Evolutionary conservation across 2,329 filamentous ascomycete genomes (phyloP).

Genomic region (Coniella lustricola): DNA sequence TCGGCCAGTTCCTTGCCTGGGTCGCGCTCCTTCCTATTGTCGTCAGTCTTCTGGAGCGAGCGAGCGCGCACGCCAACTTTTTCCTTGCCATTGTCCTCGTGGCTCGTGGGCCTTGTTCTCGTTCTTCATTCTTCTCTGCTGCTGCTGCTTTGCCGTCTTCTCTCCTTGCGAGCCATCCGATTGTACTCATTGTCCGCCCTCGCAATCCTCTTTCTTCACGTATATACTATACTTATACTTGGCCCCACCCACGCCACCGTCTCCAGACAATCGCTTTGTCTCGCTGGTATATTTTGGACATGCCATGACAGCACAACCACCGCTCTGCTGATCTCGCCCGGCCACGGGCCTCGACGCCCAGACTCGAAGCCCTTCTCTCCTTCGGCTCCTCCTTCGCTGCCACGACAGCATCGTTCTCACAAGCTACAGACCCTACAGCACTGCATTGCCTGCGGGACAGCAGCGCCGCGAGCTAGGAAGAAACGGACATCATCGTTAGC

Average conservation of each 20-base stretch:
- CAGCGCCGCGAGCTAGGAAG: no score
- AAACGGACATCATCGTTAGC: not conserved
- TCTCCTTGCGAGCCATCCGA: not conserved
- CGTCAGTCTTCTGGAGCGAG: no score
- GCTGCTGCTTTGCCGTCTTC: not conserved
- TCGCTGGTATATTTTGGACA: constrained; percentile 1
- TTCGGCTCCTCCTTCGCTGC: not conserved
- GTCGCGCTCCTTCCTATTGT: no score
- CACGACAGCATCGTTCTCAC: not conserved
- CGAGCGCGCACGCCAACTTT: not conserved
- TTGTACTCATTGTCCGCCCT: not conserved
- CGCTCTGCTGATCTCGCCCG: no score
- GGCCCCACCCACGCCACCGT: not conserved
- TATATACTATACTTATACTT: not conserved
- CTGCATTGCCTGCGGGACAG: no score
- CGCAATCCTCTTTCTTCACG: no score
- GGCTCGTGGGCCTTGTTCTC: no score
- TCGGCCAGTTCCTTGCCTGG: no score
- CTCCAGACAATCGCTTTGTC: not conserved
- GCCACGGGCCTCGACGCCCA: no score
- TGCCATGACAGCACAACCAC: not conserved
- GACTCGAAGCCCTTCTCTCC: not conserved
- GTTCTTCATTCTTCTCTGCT: not conserved
- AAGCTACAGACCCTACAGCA: no score
- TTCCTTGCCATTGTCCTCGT: not conserved